These are phyloP conservation scores for Cercospora canescens DNA, from an alignment of 2,329 filamentous ascomycete species.

Conservation along the genomic window DNA sequence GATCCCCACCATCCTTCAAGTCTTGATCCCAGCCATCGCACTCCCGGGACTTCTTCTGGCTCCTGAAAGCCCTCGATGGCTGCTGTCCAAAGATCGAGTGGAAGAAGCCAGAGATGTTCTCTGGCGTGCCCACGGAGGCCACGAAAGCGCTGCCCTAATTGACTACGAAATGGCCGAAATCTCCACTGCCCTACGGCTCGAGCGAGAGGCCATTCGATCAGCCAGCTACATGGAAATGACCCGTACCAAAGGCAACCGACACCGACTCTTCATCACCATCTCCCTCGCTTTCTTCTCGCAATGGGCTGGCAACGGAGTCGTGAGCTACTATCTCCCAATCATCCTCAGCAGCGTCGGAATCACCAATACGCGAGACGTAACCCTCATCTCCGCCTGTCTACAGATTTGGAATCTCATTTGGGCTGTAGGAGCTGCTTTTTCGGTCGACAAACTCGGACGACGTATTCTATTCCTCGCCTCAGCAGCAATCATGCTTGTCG, in stretches of 20 bases:
- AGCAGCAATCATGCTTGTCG: constrained; percentile 45
- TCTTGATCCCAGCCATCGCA: constrained; percentile 25
- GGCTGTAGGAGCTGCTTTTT: constrained; percentile 40
- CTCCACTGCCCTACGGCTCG: constrained; percentile 13
- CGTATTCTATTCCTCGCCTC: constrained; percentile 46
- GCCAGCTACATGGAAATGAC: constrained; percentile 24
- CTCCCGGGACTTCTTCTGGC: constrained; percentile 24
- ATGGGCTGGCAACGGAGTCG: constrained; percentile 43
- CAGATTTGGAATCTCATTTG: constrained; percentile 43
- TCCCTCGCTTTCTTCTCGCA: constrained; percentile 41
- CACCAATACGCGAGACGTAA: constrained; percentile 36
- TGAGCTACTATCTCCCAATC: constrained; percentile 33
- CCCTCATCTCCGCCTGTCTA: constrained; percentile 41
- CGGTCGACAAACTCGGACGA: constrained; percentile 45
- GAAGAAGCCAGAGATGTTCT: constrained; percentile 58
- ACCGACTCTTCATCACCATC: constrained; percentile 42
- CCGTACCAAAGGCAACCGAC: constrained; percentile 33
- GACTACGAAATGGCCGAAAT: constrained; percentile 69
- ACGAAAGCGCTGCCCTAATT: constrained; percentile 62
- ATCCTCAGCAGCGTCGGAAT: constrained; percentile 42
- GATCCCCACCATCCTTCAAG: constrained; percentile 29
- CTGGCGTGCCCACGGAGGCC: constrained; percentile 58
- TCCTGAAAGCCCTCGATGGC: constrained; percentile 31
- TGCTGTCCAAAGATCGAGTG: constrained; percentile 39
- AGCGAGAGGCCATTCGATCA: constrained; percentile 55